Evolutionary conservation across 495 filamentous ascomycete species (phyloP), one percentile per base, ranked within the genome.

Genomic region (Aspergillus funiculosus): DNA sequence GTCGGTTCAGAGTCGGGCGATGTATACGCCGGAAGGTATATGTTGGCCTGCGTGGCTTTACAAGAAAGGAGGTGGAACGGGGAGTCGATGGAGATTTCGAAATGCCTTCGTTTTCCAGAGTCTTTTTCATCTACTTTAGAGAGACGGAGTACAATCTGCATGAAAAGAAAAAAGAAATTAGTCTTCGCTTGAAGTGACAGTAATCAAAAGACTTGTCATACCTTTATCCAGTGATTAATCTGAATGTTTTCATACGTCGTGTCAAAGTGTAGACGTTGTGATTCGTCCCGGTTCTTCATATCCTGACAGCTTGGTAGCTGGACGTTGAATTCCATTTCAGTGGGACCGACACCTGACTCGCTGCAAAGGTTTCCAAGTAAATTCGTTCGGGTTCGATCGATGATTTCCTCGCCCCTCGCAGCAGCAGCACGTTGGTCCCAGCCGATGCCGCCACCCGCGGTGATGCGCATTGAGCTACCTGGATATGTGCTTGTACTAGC

Each of bases 151-250:
- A 98, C 88, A 56, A 98, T 92, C 92, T 98, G 50, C 8, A 18
- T 52, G 22, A 2, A 25, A 30, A 21, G 5, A 14, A 21, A 20
- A 45, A 31, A n/a, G n/a, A n/a, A n/a, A n/a, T n/a, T n/a, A n/a
- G n/a, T n/a, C n/a, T n/a, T n/a, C n/a, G n/a, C n/a, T n/a, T 37
- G 14, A 40, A 18, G 18, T 24, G 13, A n/a, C 18, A 20, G n/a
- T 28, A 1, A 3, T 6, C 6, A 37, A 5, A 15, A 21, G 14
- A 11, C 24, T 9, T 13, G 8, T 53, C 74, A 38, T 78, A 94
- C 92, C 81, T 98, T 98, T 58, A 98, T 96, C 92, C 94, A 97
- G 60, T 98, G 92, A 56, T 90, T 89, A 36, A 98, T 90, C 57
- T 95, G 88, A 30, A 95, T 95, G 45, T 94, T 92, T 63, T 86